Evolutionary conservation across 129 eudicot genomes (phyloP).

Genomic region (Artemisia argyi): DNA sequence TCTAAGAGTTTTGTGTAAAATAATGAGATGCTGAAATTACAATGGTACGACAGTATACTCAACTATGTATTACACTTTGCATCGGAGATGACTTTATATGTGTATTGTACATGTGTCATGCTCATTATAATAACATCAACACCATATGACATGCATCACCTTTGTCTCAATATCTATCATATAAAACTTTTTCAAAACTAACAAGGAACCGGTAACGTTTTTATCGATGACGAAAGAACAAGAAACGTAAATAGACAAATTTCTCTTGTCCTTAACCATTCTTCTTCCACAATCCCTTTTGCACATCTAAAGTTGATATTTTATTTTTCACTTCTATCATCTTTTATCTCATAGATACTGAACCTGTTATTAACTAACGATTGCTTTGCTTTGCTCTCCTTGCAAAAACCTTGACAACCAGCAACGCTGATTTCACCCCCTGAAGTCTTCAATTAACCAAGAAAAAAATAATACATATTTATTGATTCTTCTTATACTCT

Average conservation of each 20-base stretch:
- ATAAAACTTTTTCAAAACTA: slow-evolving; percentile 15
- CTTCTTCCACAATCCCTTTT: slow-evolving; percentile 16
- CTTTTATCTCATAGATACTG: not conserved
- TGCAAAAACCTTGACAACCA: no score
- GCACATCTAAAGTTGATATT: not conserved
- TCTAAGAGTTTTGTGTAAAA: no score
- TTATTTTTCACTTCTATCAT: slow-evolving; percentile 4
- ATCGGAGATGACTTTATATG: not conserved
- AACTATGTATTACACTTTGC: no score
- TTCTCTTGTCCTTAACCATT: slow-evolving; percentile 25
- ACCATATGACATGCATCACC: slow-evolving; percentile 41
- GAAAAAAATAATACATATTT: no score
- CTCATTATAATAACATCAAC: slow-evolving; percentile 8
- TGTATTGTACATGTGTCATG: slow-evolving; percentile 12
- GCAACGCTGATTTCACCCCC: no score
- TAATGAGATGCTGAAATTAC: no score
- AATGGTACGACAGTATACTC: no score
- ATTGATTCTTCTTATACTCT: no score
- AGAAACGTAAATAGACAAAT: slow-evolving; percentile 31
- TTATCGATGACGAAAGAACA: slow-evolving; percentile 56
- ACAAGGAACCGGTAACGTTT: slow-evolving; percentile 39
- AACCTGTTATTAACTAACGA: not conserved
- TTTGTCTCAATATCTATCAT: slow-evolving; percentile 32
- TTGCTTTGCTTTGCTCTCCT: no score
- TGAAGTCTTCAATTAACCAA: no score